phyloP scores from a whole-genome alignment of 371 early-diverging fungal genomes.

The Thermomucor indicae-seudaticae region DNA sequence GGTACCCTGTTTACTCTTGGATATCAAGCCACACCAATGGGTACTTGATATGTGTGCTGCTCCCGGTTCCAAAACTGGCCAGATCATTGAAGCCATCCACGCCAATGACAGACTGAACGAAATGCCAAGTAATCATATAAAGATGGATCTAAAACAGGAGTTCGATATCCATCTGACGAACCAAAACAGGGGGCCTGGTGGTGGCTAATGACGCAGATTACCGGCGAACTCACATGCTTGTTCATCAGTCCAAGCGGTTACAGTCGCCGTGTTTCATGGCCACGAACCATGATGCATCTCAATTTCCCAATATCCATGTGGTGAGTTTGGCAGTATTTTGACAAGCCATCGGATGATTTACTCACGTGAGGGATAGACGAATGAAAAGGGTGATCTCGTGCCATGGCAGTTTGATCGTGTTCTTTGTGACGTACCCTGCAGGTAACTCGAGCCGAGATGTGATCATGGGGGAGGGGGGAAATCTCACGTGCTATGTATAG shows the following conservation, averaged over 20 bases:
- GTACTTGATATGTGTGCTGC: conserved; percentile 94
- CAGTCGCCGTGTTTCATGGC: conserved; percentile 91
- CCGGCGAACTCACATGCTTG: conserved; percentile 90
- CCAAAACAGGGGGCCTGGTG: conserved; percentile 83
- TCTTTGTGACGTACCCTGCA: conserved; percentile 98
- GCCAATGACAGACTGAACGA: conserved; percentile 57
- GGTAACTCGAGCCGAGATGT: conserved; percentile 8
- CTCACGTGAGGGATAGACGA: not conserved
- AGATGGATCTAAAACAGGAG: not conserved
- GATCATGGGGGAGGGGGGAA: too few species aligned
- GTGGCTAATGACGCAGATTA: conserved; percentile 97
- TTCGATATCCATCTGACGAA: conserved; percentile 1
- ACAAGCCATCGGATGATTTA: not conserved
- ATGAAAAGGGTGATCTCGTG: conserved; percentile 6
- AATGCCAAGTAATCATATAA: conserved; percentile 49
- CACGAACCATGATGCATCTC: conserved; percentile 94
- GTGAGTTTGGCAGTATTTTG: conserved; percentile 4
- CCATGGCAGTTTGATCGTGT: conserved; percentile 90
- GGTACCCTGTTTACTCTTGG: conserved; percentile 95
- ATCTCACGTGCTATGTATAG: conserved; percentile 29
- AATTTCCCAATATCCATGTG: conserved; percentile 80
- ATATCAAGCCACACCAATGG: conserved; percentile 86
- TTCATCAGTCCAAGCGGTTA: conserved; percentile 93
- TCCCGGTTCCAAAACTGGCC: conserved; percentile 89
- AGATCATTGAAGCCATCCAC: conserved; percentile 91